phyloP scores from a whole-genome alignment of 306 rosid genomes.

The Prinsepia uniflora region DNA sequence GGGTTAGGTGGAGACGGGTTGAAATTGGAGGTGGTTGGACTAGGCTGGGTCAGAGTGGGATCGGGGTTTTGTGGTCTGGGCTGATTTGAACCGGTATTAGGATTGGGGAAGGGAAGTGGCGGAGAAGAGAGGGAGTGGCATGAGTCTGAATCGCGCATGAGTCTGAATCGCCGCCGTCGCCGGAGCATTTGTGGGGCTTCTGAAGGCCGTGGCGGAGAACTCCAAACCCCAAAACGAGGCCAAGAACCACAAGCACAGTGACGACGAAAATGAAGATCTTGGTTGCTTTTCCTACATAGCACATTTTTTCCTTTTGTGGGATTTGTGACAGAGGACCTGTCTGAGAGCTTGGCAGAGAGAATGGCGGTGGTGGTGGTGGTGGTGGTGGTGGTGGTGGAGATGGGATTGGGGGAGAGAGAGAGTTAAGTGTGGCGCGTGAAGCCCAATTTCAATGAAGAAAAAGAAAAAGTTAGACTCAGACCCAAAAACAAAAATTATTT shows the following conservation, averaged over 20 bases:
- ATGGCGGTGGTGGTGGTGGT: constrained; percentile 8
- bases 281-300: constrained; percentile 97
- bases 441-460: constrained; percentile 21
- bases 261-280: constrained; percentile 96
- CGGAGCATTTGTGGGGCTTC: constrained; percentile 50
- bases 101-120: constrained; percentile 41
- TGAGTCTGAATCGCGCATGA: no score
- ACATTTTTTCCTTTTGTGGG: constrained; percentile 35
- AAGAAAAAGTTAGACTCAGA: no score
- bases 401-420: constrained; percentile 7
- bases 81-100: constrained; percentile 37
- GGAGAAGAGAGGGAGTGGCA: constrained; percentile 40
- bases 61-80: constrained; percentile 34
- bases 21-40: constrained; percentile 7
- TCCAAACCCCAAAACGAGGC: constrained; percentile 65
- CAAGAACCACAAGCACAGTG: constrained; percentile 63
- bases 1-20: constrained; percentile 21
- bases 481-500: no score
- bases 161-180: constrained; percentile 27
- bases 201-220: constrained; percentile 49
- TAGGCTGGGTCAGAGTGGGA: constrained; percentile 14
- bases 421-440: constrained; percentile 38
- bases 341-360: constrained; percentile 3
- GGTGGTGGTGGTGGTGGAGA: constrained; percentile 6
- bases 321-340: neutral